Evolutionary conservation across 495 filamentous ascomycete species (phyloP), one percentile per base, ranked within the genome.

Genomic region (Durotheca rogersii): DNA sequence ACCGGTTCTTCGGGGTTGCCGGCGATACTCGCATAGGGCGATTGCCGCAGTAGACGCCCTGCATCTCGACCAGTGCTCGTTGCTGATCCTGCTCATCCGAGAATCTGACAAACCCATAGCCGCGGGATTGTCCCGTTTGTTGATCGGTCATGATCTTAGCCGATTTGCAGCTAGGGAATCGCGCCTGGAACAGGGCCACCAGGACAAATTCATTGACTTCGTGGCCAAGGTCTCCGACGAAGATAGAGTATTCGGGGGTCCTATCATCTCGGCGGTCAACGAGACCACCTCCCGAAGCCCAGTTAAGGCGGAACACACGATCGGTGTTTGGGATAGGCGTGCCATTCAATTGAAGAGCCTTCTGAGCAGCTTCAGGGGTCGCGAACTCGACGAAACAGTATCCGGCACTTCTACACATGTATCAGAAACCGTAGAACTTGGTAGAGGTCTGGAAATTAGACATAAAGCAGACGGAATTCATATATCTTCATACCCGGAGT

Each of bases 81-180:
- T 97, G 93, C 74, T 96, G 92, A 63, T 99, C 94, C 48, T 77
- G 71, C 73, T 97, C 92, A 55, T 93, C 89, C 31, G 89, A 86
- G 71, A 99, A 99, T 53, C 93, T 88, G 45, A 99, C 93, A 61
- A 99, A 99, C 18, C 93, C 93, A 61, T 99, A 99, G 27, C 93
- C 93, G 42, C 93, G 89, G 20, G 92, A 96, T 82, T 97, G 91
- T 58, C 93, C 93, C 44, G 85, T 92, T 71, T 97, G 93, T 44
- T 95, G 93, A 62, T 99, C 93, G 33, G 94, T 95, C 93, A 99
- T 99, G 71, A 99, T 99, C 78, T 99, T 99, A 51, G 94, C 93
- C 7, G 90, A 96, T 76, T 97, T 97, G 87, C 94, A 97, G 4
- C 89, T 94, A 0, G 87, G 89, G 77, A 93, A 99, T 25, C 91